These are phyloP conservation scores for Scheffersomyces parashehatae DNA, from an alignment of 1,139 yeast genomes.

Conservation along the genomic window DNA sequence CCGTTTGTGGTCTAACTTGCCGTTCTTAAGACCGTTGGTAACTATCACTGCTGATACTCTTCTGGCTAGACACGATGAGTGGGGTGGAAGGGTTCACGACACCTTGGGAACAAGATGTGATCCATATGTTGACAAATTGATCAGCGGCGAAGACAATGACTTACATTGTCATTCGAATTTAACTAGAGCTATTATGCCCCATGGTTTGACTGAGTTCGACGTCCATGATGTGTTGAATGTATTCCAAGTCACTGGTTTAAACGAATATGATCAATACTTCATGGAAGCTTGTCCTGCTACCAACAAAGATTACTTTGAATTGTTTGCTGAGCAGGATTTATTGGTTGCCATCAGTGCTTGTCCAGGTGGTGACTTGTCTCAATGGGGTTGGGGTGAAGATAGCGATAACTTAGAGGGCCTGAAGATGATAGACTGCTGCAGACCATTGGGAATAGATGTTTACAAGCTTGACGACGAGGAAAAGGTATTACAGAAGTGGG, in stretches of 20 bases:
- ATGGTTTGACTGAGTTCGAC: conserved; percentile 63
- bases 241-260: conserved; percentile 68
- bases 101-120: conserved; percentile 69
- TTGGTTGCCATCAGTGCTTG: conserved; percentile 68
- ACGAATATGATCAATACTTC: conserved; percentile 64
- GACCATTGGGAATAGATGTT: conserved; percentile 64
- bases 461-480: conserved; percentile 50
- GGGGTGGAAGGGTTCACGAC: conserved; percentile 69
- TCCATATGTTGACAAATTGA: conserved; percentile 64
- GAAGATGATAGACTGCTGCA: conserved; percentile 61
- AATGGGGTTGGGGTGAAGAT: conserved; percentile 71
- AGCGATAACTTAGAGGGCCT: conserved; percentile 43
- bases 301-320: conserved; percentile 59
- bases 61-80: conserved; percentile 56
- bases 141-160: conserved; percentile 65
- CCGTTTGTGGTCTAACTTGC: conserved; percentile 64
- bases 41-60: conserved; percentile 65
- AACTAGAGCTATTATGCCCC: conserved; percentile 57
- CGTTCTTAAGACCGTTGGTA: conserved; percentile 61
- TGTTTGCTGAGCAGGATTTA: conserved; percentile 66
- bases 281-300: conserved; percentile 71
- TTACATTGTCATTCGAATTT: conserved; percentile 69
- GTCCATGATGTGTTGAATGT: conserved; percentile 72
- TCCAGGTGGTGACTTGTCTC: conserved; percentile 70
- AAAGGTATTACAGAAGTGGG: conserved; percentile 48